A percentile compares a stretch with the other conserved stretches of the same genome.
These are phyloP conservation scores for Solanum infundibuliforme DNA, from an alignment of 257 asterid species.

Conservation along the genomic window DNA sequence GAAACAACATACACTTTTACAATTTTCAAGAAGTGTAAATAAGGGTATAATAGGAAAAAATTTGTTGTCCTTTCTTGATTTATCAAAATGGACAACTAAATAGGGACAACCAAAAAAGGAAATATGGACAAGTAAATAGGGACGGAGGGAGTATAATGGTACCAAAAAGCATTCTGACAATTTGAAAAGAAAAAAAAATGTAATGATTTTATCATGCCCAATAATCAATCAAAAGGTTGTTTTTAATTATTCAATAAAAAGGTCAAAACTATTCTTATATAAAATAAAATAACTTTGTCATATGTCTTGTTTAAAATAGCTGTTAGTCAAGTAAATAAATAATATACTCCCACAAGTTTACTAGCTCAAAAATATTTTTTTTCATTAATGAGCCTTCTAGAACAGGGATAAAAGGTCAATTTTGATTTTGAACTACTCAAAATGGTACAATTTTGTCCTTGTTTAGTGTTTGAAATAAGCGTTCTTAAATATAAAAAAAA, in stretches of 20 bases:
- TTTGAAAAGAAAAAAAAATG: background rate
- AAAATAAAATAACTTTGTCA: background rate
- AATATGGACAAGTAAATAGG: too few relatives aligned
- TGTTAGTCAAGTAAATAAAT: background rate
- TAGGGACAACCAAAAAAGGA: too few relatives aligned
- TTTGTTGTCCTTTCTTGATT: too few relatives aligned
- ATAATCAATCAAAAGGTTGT: background rate
- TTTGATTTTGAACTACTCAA: background rate
- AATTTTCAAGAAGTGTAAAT: too few relatives aligned
- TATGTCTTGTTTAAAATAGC: background rate
- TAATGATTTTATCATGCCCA: background rate
- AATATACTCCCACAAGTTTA: background rate
- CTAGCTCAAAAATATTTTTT: background rate
- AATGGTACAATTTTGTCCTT: background rate
- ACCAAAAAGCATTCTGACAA: background rate
- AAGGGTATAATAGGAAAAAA: too few relatives aligned
- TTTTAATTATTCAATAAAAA: background rate
- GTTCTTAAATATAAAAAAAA: background rate
- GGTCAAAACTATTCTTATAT: background rate
- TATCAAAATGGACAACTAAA: too few relatives aligned
- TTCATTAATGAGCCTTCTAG: background rate
- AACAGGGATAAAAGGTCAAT: background rate
- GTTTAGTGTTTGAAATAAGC: background rate
- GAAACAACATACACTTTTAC: too few relatives aligned
- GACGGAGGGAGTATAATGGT: too few relatives aligned